Evolutionary conservation across 2,329 filamentous ascomycete genomes (phyloP), one percentile per base, ranked within the genome.

Genomic region (Penicillium frequentans): DNA sequence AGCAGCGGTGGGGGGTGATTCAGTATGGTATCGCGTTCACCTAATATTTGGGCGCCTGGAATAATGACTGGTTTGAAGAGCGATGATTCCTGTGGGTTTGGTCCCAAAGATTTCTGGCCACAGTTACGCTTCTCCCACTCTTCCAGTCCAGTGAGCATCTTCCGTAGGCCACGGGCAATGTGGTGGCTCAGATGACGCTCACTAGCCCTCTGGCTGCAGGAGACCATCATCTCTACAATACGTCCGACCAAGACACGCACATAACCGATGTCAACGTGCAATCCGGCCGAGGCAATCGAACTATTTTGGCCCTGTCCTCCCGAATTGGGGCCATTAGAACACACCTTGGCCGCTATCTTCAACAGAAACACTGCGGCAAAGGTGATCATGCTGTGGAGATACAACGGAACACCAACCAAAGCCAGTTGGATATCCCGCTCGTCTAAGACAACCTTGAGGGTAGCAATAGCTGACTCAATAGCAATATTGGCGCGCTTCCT

Each of bases 351-450:
- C 54, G 74, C 71, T 19, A 79, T 75, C 55, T 79, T 79, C 44
- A 79, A 61, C 8, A 80, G 66, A 50, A 80, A 80, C 9, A 79
- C 77, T 7, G 75, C 74, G 1, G 77, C 76, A 64, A 79, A 79
- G 0, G 77, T 77, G 45, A 80, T 77, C 75, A 79, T 79, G 54
- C 76, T 78, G 63, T 79, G 75, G 6, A 80, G 68, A 57, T 79
- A 79, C 31, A 78, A 60, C 13, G 77, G 77, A 14, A 79, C 74
- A 42, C 77, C 77, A 19, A 77, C 71, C 52, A 79, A 64, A 16
- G 74, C 73, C 31, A 69, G 63, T 51, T 79, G 75, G 1, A 78
- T 74, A 57, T 78, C 76, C 16, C 73, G 73, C 56, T 78, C 77
- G 37, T 78, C 75, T 19, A 78, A 57, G 3, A 79, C 71, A 21